Base-by-base conservation (phyloP, 305 asterid species). In the Fraxinus platypoda region DNA sequence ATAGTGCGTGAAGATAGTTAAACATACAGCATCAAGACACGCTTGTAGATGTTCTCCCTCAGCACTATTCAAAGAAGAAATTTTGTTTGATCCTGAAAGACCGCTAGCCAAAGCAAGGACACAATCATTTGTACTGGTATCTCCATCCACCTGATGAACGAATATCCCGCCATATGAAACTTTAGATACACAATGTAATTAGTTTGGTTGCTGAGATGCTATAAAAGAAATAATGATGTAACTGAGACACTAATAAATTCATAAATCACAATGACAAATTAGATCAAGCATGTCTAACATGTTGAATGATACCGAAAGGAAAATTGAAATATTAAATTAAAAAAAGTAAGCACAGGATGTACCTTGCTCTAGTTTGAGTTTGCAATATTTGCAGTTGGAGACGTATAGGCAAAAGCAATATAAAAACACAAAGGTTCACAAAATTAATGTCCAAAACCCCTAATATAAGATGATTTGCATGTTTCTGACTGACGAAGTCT, bases 81-180 rank as follows among this genome's bases (percentile, higher is more conserved):
- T 94, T 84, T 85, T 84, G 88, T 86, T 86, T 75, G 94, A 88
- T 80, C 97, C 95, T 57, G 99, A 93, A 82, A 96, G 98, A 73
- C 99, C 98, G 73, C 99, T 96, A 81, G 99, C 98, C 90, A 94
- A 91, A 84, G 98, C 98, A 86, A 96, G 92, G 78, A 94, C 98
- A 86, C 97, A 91, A 87, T 96, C 99, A 87, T 96, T 96, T 23
- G 99, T 96, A 86, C 99, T 96, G 79, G 94, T 96, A 86, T 96
- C 99, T 85, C 98, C 99, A 85, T 96, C 99, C 11, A 96, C 99
- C 99, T 94, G 97, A 71, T 85, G 87, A 87, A 80, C 66, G 64
- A 74, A 81, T 43, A 79, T 81, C 33, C 35, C 38, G 4, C 76
- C 73, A 79, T 74, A 38, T 37, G 68, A 70, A 76, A 12, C 73